Base-by-base conservation (phyloP, 176 grass and related monocot genomes). In the Eragrostis curvula region DNA sequence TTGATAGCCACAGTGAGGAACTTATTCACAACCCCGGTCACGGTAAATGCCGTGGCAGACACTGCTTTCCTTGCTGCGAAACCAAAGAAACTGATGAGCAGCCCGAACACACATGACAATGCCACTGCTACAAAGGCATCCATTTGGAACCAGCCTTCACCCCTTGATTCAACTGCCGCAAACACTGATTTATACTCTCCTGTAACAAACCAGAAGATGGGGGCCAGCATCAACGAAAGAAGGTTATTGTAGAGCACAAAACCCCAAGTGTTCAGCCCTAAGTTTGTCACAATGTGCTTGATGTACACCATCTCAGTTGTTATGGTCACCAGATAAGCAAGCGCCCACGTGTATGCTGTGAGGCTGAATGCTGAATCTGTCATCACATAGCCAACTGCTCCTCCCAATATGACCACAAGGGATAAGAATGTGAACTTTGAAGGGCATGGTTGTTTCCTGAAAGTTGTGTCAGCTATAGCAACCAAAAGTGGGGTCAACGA, bases 271-370 rank as follows among this genome's bases (percentile, higher is more conserved):
- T 97, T 93, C 0, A 97, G 83, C 39, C 84, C 88, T 65, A 97
- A 49, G 25, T 70, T 93, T 51, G 84, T 91, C 8, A 97, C 94
- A 66, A 97, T 89, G 70, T 93, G 91, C 84, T 97, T 97, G 75
- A 97, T 93, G 79, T 97, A 97, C 67, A 97, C 94, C 94, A 93
- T 97, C 69, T 97, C 91, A 21, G 91, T 89, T 45, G 94, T 97
- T 65, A 93, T 93, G 25, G 84, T 89, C 56, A 97, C 86, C 81
- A 97, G 87, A 86, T 91, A 97, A 1, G 94, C 94, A 20, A 94
- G 60, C 0, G 94, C 91, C 94, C 94, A 97, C 0, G 88, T 93
- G 87, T 97, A 93, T 12, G 94, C 94, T 11, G 84, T 85, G 84
- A 97, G 74, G 28, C 56, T 91, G 85, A 93, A 97, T 58, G 88